Percentiles rank a stretch among this genome's conserved stretches.
Conservation (phyloP, 1,139 yeast genomes). For the Yamadazyma dendronema region DNA sequence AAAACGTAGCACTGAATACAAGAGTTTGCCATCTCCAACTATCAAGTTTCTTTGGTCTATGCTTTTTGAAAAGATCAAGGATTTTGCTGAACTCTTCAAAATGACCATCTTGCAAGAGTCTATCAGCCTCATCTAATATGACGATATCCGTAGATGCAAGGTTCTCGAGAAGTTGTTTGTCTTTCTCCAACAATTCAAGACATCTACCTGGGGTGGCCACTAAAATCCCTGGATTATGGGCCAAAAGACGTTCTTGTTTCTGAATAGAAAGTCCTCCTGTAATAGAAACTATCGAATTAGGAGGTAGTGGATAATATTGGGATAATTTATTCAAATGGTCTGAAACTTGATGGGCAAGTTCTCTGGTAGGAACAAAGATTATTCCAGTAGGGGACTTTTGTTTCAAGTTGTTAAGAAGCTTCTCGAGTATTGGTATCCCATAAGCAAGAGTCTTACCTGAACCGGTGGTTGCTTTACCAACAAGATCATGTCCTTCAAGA, state of each 20-base stretch:
- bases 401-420: slow-evolving; percentile 36
- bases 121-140: slow-evolving; percentile 96
- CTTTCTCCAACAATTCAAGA: slow-evolving; percentile 73
- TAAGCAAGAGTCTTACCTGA: slow-evolving; percentile 97
- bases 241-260: slow-evolving; percentile 79
- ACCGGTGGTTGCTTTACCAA: slow-evolving; percentile 98
- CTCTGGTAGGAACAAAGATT: slow-evolving; percentile 93
- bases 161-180: slow-evolving; percentile 50
- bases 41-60: slow-evolving; percentile 23
- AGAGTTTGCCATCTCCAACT: slow-evolving; percentile 76
- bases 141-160: slow-evolving; percentile 65
- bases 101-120: slow-evolving; percentile 93
- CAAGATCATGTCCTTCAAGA: slow-evolving; percentile 69
- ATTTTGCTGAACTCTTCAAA: slow-evolving; percentile 89
- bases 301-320: slow-evolving; percentile 55
- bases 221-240: slow-evolving; percentile 73
- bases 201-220: slow-evolving; percentile 98
- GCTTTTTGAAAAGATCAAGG: slow-evolving; percentile 54
- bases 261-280: slow-evolving; percentile 96
- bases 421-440: slow-evolving; percentile 90
- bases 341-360: slow-evolving; percentile 90
- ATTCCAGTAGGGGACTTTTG: slow-evolving; percentile 65
- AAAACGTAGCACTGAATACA: slow-evolving; percentile 93
- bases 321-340: slow-evolving; percentile 69
- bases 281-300: slow-evolving; percentile 65